Evolutionary conservation across 768 basidiomycete species (phyloP).

Genomic region (Phallus indusiatus): DNA sequence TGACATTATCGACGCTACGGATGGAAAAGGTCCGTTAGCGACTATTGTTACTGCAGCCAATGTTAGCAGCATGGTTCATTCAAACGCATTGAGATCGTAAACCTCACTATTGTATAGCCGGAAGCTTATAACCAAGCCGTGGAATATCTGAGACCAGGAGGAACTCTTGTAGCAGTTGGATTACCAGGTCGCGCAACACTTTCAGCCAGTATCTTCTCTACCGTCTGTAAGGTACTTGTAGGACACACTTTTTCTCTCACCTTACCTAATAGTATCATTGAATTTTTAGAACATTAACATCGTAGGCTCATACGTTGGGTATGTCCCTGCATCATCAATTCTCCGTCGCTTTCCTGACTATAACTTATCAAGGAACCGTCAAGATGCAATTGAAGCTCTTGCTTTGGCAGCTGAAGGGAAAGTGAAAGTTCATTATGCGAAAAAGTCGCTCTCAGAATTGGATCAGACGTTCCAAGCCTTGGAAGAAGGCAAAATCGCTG

Average conservation of each 20-base stretch:
- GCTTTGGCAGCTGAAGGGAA: slow-evolving; percentile 63
- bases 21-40: slow-evolving; percentile 64
- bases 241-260: not conserved
- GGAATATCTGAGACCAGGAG: slow-evolving; percentile 66
- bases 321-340: not conserved
- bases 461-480: slow-evolving; percentile 25
- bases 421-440: slow-evolving; percentile 49
- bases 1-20: slow-evolving; percentile 54
- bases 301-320: slow-evolving; percentile 35
- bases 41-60: slow-evolving; percentile 52
- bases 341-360: slow-evolving; percentile 8
- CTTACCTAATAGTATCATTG: slow-evolving; percentile 10
- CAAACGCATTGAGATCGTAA: slow-evolving; percentile 18
- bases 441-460: slow-evolving; percentile 22
- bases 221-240: slow-evolving; percentile 44
- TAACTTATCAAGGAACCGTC: slow-evolving; percentile 55
- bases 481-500: slow-evolving; percentile 34
- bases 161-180: slow-evolving; percentile 72
- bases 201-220: slow-evolving; percentile 60
- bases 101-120: slow-evolving; percentile 1
- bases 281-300: slow-evolving; percentile 44
- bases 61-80: slow-evolving; percentile 18
- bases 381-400: slow-evolving; percentile 76
- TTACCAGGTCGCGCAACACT: slow-evolving; percentile 54
- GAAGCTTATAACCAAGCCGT: slow-evolving; percentile 46